These are phyloP conservation scores for Ophiostoma triangulosporum DNA, from an alignment of 2,329 filamentous ascomycete species.

Conservation along the genomic window DNA sequence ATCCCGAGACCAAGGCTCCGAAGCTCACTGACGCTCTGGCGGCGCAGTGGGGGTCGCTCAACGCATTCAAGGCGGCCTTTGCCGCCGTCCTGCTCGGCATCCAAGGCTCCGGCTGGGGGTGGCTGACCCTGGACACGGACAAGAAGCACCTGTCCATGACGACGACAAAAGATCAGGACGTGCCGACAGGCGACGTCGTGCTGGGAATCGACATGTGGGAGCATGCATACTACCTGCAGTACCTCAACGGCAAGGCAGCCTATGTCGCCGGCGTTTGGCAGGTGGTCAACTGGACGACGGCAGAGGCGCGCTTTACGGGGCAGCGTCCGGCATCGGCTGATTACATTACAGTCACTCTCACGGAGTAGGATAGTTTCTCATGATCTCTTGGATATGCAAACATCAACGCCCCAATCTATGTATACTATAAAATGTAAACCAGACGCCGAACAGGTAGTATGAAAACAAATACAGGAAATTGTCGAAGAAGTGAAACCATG, in stretches of 20 bases:
- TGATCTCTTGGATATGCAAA: background rate
- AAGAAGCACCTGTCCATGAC: slow-evolving; percentile 56
- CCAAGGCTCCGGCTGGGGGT: slow-evolving; percentile 80
- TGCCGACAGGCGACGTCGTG: slow-evolving; percentile 34
- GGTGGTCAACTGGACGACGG: slow-evolving; percentile 63
- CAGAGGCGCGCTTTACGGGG: slow-evolving; percentile 41
- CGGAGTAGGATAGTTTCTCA: background rate
- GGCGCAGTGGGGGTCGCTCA: slow-evolving; percentile 51
- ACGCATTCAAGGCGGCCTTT: slow-evolving; percentile 56
- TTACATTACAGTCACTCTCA: background rate
- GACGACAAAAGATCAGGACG: slow-evolving; percentile 74
- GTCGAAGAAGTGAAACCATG: background rate
- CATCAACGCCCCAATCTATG: slow-evolving; percentile 3
- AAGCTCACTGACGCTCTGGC: slow-evolving; percentile 45
- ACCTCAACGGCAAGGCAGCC: slow-evolving; percentile 59
- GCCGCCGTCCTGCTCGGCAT: slow-evolving; percentile 51
- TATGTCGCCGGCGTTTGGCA: slow-evolving; percentile 68
- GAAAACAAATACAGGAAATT: background rate
- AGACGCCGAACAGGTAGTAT: slow-evolving; percentile 1
- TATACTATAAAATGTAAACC: slow-evolving; percentile 2
- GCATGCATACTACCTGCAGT: slow-evolving; percentile 83
- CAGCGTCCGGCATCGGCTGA: background rate
- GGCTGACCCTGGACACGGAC: slow-evolving; percentile 43
- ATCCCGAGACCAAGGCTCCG: slow-evolving; percentile 29
- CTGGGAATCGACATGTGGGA: slow-evolving; percentile 86